Base-by-base conservation (phyloP, 345 rosid species). In the Clausena lansium region DNA sequence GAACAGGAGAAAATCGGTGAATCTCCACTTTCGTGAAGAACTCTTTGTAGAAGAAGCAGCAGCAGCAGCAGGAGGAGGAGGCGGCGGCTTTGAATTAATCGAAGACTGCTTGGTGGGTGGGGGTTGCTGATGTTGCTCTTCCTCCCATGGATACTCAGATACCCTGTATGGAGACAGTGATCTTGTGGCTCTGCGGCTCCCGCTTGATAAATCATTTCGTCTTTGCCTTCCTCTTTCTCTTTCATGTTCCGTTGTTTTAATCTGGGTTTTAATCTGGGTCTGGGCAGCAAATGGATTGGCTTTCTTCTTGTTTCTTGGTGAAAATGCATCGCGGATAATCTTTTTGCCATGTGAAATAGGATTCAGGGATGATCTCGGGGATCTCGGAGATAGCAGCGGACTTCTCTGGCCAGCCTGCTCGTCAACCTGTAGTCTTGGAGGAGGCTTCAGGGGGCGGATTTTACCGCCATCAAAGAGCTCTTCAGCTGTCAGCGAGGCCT, bases 131-230 rank as follows among this genome's bases (percentile, higher is more conserved):
- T 52, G 57, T 1, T 52, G 57, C 22, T 88, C 94, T 78, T 91
- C 96, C 39, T 92, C 95, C 98, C 98, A 95, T 65, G 92, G 91
- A 82, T 84, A 90, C 28, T 83, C 87, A 1, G 95, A 92, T 33
- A 92, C 94, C 77, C 98, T 86, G 33, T 71, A 84, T 13, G 98
- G 98, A 65, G 98, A 93, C 11, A 91, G 86, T 0, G 98, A 95
- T 80, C 98, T 80, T 5, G 95, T 54, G 0, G 77, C 79, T 82
- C 94, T 84, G 1, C 88, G 85, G 81, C 81, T 87, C 17, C 95
- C 79, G 47, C 82, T 82, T 20, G 78, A 75, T 1, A 77, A 63
- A 30, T 69, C 86, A 66, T 2, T 73, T 64, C 89, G 87, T 13
- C 90, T 87, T 15, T 81, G 89, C 81, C 93, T 88, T 4, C 91